A percentile compares a stretch with the other conserved stretches of the same genome.
phyloP scores from a whole-genome alignment of 2,329 filamentous ascomycete genomes.

The Knufia fluminis region DNA sequence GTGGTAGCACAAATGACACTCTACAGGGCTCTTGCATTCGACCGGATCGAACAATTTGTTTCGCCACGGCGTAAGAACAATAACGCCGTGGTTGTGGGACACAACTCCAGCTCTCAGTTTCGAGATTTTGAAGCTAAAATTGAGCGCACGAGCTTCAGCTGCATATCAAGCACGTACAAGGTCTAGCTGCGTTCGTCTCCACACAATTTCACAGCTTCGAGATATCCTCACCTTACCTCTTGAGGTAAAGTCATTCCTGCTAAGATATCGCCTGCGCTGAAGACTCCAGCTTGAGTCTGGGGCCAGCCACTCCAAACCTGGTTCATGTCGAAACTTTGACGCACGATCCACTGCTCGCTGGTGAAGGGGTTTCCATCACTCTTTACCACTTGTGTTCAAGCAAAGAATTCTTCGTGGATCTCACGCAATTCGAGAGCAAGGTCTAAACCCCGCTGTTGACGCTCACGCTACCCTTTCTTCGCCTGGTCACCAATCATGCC shows the following conservation, averaged over 20 bases:
- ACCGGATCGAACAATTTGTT: too few species aligned
- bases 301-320: background rate
- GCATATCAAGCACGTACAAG: background rate
- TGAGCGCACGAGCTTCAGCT: background rate
- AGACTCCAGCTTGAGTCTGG: background rate
- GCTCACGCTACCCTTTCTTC: background rate
- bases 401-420: background rate
- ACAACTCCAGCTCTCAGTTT: background rate
- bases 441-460: background rate
- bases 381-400: background rate
- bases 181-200: background rate
- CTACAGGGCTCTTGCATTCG: too few species aligned
- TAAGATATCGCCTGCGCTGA: background rate
- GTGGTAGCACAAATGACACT: too few species aligned
- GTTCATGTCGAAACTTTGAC: background rate
- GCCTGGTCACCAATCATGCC: background rate
- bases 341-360: background rate
- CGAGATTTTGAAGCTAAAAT: background rate
- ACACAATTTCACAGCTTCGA: constrained; percentile 1
- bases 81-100: background rate
- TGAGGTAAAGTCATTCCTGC: background rate
- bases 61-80: background rate
- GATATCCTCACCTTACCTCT: background rate
- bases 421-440: background rate
- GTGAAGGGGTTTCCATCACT: background rate